Evolutionary conservation across 768 basidiomycete species (phyloP).

Genomic region (Boletus pseudopeckii): DNA sequence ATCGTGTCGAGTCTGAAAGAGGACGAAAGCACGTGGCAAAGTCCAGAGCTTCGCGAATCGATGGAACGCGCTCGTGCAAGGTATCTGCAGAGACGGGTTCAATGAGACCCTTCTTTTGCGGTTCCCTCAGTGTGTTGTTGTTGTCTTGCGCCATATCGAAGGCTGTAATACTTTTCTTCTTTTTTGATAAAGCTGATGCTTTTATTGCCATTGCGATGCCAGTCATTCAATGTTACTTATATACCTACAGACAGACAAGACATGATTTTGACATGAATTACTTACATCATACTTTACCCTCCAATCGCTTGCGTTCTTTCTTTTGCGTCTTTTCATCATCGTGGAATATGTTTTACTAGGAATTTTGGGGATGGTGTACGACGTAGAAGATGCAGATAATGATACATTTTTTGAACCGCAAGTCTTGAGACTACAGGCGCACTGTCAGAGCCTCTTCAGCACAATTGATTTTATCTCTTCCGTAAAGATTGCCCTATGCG

Average conservation of each 20-base stretch:
- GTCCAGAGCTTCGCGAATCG: conserved; percentile 62
- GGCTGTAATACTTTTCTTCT: not conserved
- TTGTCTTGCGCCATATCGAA: not conserved
- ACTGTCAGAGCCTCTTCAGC: too few relatives aligned
- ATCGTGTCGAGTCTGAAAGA: conserved; percentile 36
- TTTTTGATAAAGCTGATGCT: not conserved
- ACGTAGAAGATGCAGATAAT: not conserved
- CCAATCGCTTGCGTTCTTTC: not conserved
- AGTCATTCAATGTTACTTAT: conserved; percentile 1
- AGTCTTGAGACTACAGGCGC: too few relatives aligned
- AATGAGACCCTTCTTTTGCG: conserved; percentile 2
- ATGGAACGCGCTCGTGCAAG: conserved; percentile 65
- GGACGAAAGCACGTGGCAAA: conserved; percentile 52
- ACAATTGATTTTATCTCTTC: too few relatives aligned
- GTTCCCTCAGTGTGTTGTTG: not conserved
- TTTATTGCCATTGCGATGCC: not conserved
- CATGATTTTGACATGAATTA: not conserved
- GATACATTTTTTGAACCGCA: not conserved
- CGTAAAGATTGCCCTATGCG: too few relatives aligned
- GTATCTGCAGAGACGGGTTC: conserved; percentile 17
- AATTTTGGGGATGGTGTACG: conserved; percentile 3
- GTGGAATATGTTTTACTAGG: conserved; percentile 1
- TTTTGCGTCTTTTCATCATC: not conserved
- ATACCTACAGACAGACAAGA: not conserved
- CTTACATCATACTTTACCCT: conserved; percentile 1